Evolutionary conservation across 2,329 filamentous ascomycete genomes (phyloP).

Genomic region (Alternaria ventricosa): DNA sequence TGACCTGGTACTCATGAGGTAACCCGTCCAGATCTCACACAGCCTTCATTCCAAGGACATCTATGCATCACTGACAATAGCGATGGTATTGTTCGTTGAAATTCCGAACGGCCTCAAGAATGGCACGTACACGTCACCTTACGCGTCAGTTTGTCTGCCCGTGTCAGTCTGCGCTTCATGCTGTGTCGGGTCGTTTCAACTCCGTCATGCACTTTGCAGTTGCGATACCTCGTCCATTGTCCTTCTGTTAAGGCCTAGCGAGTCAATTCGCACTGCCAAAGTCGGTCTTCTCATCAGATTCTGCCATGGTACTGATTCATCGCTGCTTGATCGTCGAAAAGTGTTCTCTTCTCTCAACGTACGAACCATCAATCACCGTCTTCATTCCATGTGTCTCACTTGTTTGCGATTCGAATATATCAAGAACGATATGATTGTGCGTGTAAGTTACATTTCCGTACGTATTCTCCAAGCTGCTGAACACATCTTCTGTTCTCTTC

Average conservation of each 20-base stretch:
- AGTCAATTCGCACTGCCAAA: background rate
- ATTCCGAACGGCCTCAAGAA: background rate
- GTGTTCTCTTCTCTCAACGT: background rate
- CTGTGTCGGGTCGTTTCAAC: background rate
- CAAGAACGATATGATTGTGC: background rate
- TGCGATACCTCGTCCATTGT: background rate
- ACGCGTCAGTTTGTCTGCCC: background rate
- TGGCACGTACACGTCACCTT: background rate
- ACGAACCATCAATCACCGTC: background rate
- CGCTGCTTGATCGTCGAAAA: background rate
- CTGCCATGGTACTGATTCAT: background rate
- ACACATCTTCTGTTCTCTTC: too few relatives aligned
- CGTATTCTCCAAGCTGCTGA: background rate
- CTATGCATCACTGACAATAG: background rate
- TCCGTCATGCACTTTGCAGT: background rate
- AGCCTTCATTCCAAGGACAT: background rate
- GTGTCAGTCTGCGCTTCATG: background rate
- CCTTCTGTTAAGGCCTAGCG: background rate
- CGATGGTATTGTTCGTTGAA: background rate
- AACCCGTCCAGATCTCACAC: background rate
- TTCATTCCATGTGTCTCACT: background rate
- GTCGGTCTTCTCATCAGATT: background rate
- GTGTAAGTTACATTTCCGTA: too few relatives aligned
- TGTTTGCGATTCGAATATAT: background rate
- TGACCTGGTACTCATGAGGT: background rate